phyloP scores from a whole-genome alignment of 139 green algal species.

The Choricystis sp. region DNA sequence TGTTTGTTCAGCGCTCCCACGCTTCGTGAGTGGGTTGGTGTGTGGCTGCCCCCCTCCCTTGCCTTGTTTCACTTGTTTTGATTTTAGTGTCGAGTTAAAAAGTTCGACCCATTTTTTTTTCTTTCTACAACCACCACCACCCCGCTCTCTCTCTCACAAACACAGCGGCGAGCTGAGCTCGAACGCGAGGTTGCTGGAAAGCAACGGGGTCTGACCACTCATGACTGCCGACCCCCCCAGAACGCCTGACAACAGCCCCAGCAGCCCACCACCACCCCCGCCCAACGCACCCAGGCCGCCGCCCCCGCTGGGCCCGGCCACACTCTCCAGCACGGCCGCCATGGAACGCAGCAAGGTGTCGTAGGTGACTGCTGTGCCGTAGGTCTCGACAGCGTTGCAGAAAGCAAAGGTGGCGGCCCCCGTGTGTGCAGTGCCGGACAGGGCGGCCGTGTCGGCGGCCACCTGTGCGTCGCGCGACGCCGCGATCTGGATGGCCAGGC shows the following conservation, averaged over 20 bases:
- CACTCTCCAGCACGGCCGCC: conserved; percentile 12
- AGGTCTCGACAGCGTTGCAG: conserved; percentile 39
- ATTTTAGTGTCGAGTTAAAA: no score
- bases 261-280: not conserved
- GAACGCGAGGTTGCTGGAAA: not conserved
- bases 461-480: conserved; percentile 47
- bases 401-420: conserved; percentile 65
- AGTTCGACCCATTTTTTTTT: no score
- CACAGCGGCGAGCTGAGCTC: not conserved
- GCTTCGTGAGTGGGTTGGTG: no score
- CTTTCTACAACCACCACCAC: no score
- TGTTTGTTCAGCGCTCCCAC: no score
- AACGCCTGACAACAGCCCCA: not conserved
- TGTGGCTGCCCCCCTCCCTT: no score
- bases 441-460: conserved; percentile 25
- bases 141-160: no score
- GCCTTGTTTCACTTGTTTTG: no score
- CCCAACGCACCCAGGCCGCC: no score
- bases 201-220: not conserved
- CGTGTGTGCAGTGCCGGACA: conserved; percentile 24
- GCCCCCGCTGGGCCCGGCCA: no score
- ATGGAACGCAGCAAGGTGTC: conserved; percentile 19
- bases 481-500: conserved; percentile 52
- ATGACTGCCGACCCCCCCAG: not conserved
- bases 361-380: conserved; percentile 7